These are phyloP conservation scores for Luzula sylvatica DNA, from an alignment of 176 grass and related monocot species.

Conservation along the genomic window DNA sequence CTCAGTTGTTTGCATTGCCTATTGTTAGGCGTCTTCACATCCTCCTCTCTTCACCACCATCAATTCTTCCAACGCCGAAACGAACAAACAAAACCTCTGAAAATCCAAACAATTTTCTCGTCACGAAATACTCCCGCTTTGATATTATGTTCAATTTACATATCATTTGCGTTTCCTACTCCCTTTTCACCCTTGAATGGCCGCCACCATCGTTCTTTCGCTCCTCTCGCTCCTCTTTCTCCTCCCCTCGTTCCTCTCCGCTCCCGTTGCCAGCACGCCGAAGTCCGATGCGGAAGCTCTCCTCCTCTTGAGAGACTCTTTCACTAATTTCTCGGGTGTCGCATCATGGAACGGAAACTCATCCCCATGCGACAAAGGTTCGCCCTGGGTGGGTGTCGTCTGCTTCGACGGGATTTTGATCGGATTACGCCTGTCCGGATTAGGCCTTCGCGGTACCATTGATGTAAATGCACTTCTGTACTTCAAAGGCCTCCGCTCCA, in stretches of 20 bases:
- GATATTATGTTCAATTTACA: too few species aligned
- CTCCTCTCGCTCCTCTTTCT: background rate
- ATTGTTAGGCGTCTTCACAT: background rate
- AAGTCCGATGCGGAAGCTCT: conserved; percentile 41
- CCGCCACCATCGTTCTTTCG: conserved; percentile 4
- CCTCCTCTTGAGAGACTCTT: conserved; percentile 58
- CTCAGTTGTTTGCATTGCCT: conserved; percentile 7
- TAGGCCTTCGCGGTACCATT: conserved; percentile 45
- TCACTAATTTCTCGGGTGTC: conserved; percentile 53
- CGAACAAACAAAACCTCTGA: conserved; percentile 15
- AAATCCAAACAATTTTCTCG: background rate
- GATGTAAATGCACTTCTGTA: conserved; percentile 39
- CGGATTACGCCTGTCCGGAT: conserved; percentile 41
- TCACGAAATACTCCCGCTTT: too few species aligned
- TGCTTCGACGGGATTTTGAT: conserved; percentile 34
- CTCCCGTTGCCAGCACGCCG: background rate
- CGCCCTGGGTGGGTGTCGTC: conserved; percentile 53
- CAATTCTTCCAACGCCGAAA: conserved; percentile 11
- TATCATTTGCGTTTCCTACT: background rate
- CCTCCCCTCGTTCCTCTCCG: background rate
- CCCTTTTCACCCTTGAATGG: conserved; percentile 28
- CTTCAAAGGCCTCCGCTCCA: conserved; percentile 45
- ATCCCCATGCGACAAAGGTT: conserved; percentile 21
- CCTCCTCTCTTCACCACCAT: conserved; percentile 2
- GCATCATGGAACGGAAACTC: conserved; percentile 45